A percentile compares a stretch with the other conserved stretches of the same genome.
Conservation (phyloP, 352 stramenopile genomes). For the Phytophthora multivora region DNA sequence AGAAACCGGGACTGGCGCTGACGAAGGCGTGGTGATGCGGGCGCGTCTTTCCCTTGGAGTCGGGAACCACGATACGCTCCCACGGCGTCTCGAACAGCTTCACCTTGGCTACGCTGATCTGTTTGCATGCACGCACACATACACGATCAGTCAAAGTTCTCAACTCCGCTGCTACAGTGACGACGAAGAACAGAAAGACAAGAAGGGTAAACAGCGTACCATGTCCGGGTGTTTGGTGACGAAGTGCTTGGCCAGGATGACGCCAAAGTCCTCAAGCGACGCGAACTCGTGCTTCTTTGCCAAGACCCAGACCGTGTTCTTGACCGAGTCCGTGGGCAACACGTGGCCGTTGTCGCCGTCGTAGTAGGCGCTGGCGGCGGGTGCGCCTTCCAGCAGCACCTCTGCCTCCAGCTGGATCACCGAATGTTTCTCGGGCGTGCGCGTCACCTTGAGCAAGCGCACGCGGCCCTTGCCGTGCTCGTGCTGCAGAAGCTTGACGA, state of each 20-base stretch:
- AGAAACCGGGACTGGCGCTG: constrained; percentile 53
- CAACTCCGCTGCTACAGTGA: no score
- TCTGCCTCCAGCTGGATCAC: constrained; percentile 85
- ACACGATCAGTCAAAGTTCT: not conserved
- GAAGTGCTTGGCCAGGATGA: constrained; percentile 90
- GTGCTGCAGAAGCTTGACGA: constrained; percentile 70
- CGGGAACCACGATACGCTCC: constrained; percentile 57
- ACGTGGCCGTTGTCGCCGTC: constrained; percentile 85
- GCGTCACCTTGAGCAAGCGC: constrained; percentile 86
- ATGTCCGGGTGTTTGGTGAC: constrained; percentile 78
- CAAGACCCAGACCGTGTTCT: constrained; percentile 91
- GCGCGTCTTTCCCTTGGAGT: constrained; percentile 59
- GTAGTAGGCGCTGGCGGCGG: constrained; percentile 80
- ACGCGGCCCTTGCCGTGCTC: constrained; percentile 90
- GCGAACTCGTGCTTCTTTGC: constrained; percentile 89
- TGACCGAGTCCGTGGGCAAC: constrained; percentile 89
- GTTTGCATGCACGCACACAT: constrained; percentile 1
- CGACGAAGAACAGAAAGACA: not conserved
- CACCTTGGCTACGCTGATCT: constrained; percentile 78
- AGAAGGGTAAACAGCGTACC: constrained; percentile 31
- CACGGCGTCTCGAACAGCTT: constrained; percentile 80
- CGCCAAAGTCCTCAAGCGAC: constrained; percentile 86
- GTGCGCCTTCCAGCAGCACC: constrained; percentile 81
- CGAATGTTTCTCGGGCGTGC: constrained; percentile 72
- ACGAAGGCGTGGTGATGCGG: constrained; percentile 83